Evolutionary conservation across 2,329 filamentous ascomycete genomes (phyloP).

Genomic region (Harringtonia lauricola): DNA sequence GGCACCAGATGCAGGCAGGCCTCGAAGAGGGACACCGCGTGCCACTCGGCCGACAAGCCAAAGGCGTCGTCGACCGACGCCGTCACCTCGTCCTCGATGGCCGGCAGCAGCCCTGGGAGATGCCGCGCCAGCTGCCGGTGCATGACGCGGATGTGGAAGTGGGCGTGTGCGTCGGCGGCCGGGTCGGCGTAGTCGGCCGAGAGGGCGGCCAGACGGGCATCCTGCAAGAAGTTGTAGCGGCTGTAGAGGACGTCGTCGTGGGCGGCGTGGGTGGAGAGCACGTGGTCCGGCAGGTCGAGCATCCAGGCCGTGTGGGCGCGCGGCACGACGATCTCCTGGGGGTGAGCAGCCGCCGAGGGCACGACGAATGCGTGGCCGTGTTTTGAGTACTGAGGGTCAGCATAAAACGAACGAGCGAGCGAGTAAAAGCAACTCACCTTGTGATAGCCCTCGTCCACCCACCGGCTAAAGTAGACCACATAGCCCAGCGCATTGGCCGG

Average conservation of each 20-base stretch:
- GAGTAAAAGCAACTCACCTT: slow-evolving; percentile 18
- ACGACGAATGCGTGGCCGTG: slow-evolving; percentile 28
- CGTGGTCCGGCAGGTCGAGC: slow-evolving; percentile 32
- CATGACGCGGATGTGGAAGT: slow-evolving; percentile 29
- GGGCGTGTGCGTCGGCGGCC: slow-evolving; percentile 13
- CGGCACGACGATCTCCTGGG: slow-evolving; percentile 33
- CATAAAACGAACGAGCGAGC: neutral
- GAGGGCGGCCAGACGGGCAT: slow-evolving; percentile 9
- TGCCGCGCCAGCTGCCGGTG: slow-evolving; percentile 33
- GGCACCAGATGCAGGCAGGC: slow-evolving; percentile 30
- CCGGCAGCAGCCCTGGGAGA: slow-evolving; percentile 25
- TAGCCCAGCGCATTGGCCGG: slow-evolving; percentile 29
- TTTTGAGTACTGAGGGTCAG: slow-evolving; percentile 25
- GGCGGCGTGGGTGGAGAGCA: slow-evolving; percentile 28
- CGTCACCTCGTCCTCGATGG: slow-evolving; percentile 28
- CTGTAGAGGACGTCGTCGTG: slow-evolving; percentile 33
- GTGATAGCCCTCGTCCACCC: slow-evolving; percentile 31
- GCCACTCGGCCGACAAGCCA: slow-evolving; percentile 19
- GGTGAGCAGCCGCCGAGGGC: slow-evolving; percentile 27
- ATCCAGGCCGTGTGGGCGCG: slow-evolving; percentile 32
- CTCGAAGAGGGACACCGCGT: slow-evolving; percentile 31
- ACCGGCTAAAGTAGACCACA: slow-evolving; percentile 24
- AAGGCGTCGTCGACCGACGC: slow-evolving; percentile 24
- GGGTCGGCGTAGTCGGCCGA: neutral
- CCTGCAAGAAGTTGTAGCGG: slow-evolving; percentile 30